Base-by-base conservation (phyloP, 2,329 filamentous ascomycete species). In the Dactylellina parvicollis region DNA sequence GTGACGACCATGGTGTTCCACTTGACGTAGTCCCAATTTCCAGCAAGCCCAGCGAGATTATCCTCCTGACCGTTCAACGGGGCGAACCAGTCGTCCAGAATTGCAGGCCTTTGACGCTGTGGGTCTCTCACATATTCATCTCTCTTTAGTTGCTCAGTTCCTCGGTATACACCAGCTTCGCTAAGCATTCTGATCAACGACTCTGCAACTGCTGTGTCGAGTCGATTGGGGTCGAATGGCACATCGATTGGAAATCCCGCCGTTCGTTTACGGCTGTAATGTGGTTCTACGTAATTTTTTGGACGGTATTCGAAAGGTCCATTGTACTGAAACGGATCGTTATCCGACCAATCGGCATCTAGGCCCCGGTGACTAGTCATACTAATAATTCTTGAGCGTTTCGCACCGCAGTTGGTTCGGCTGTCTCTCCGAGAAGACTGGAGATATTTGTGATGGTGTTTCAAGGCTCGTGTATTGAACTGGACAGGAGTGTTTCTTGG, bases 1-100 rank as follows among this genome's bases (percentile, higher is more conserved):
- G 59, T 38, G 0, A 60, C 52, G 4, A 65, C 67, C 67, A 72
- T 72, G 2, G 67, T 26, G 49, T 72, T 72, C 67, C 67, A 72
- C 16, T 72, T 72, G 20, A 72, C 46, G 22, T 72, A 65, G 28
- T 72, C 67, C 50, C 50, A 72, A 18, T 65, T 72, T 20, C 67
- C 67, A 16, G 42, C 67, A 4, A 72, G 18, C 1, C 67, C 67
- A 12, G 67, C 38, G 7, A 72, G 36, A 42, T 72, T 72, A 49
- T 72, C 67, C 24, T 72, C 67, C 14, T 72, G 67, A 14, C 67
- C 67, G 12, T 65, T 59, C 8, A 72, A 47, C 0, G 67, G 67
- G 5, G 42, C 3, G 28, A 72, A 59, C 67, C 67, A 72, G 28
- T 60, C 46, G 14, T 38, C 12, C 14, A 72, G n/a, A n/a, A n/a